Evolutionary conservation across 1,284 basidiomycete species (phyloP).

Genomic region (Fomitopsis betulina): DNA sequence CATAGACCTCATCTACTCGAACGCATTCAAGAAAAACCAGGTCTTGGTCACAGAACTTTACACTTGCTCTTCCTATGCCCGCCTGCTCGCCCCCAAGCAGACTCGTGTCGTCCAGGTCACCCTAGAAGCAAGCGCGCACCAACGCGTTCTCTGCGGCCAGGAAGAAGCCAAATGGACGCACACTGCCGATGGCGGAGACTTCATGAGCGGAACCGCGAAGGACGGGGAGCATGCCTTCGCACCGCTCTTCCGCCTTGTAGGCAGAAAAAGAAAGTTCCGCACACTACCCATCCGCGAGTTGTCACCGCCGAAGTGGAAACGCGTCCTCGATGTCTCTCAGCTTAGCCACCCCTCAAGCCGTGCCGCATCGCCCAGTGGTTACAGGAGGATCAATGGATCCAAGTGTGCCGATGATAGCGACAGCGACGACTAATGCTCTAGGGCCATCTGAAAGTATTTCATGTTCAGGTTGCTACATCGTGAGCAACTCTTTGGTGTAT

Average conservation of each 20-base stretch:
- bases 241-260: slow-evolving; percentile 6
- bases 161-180: not conserved
- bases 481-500: too few species aligned
- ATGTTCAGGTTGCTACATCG: too few species aligned
- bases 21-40: not conserved
- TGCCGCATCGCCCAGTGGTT: not conserved
- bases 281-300: not conserved
- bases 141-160: not conserved
- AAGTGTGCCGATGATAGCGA: not conserved
- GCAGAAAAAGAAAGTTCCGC: not conserved
- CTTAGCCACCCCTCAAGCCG: not conserved
- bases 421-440: too few species aligned
- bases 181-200: slow-evolving; percentile 5
- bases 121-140: not conserved
- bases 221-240: not conserved
- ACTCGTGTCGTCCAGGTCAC: not conserved
- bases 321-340: not conserved
- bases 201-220: not conserved
- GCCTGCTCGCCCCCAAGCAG: slow-evolving; percentile 5
- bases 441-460: too few species aligned
- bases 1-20: slow-evolving; percentile 2
- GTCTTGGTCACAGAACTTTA: slow-evolving; percentile 6
- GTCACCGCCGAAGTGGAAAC: not conserved
- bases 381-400: not conserved
- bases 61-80: slow-evolving; percentile 8